Conservation (phyloP, 1,284 basidiomycete species). For the Boletellus sp. region DNA sequence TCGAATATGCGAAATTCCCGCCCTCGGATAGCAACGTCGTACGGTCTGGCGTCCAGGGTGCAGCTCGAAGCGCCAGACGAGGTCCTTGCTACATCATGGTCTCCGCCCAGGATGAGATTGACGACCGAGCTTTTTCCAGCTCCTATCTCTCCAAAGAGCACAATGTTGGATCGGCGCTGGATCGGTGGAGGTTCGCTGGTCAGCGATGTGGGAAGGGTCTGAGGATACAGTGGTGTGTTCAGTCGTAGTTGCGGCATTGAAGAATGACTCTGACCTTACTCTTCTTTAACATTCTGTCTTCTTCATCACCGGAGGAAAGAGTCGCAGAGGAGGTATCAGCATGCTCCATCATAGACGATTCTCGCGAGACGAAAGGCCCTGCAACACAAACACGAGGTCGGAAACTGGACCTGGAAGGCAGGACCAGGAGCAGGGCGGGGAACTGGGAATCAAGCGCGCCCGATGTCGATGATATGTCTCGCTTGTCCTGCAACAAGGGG, state of each 20-base stretch:
- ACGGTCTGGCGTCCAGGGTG: conserved; percentile 26
- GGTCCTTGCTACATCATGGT: conserved; percentile 15
- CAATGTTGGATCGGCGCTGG: conserved; percentile 19
- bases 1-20: conserved; percentile 29
- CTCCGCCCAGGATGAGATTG: conserved; percentile 23
- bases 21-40: conserved; percentile 20
- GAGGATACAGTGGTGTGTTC: not conserved
- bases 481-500: not conserved
- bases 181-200: conserved; percentile 10
- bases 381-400: not conserved
- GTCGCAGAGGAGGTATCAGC: not conserved
- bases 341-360: conserved; percentile 6
- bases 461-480: conserved; percentile 9
- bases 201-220: conserved; percentile 8
- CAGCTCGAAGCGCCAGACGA: conserved; percentile 23
- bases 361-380: not conserved
- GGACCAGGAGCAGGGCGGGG: not conserved
- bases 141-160: conserved; percentile 31
- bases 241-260: conserved; percentile 1
- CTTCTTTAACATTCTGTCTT: not conserved
- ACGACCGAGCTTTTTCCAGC: conserved; percentile 30
- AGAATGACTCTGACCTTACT: conserved; percentile 15
- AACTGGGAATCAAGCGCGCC: conserved; percentile 1
- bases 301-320: not conserved
- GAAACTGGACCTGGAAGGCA: not conserved